Conservation (phyloP, 2,329 filamentous ascomycete genomes). For the Decorospora gaudefroyi region DNA sequence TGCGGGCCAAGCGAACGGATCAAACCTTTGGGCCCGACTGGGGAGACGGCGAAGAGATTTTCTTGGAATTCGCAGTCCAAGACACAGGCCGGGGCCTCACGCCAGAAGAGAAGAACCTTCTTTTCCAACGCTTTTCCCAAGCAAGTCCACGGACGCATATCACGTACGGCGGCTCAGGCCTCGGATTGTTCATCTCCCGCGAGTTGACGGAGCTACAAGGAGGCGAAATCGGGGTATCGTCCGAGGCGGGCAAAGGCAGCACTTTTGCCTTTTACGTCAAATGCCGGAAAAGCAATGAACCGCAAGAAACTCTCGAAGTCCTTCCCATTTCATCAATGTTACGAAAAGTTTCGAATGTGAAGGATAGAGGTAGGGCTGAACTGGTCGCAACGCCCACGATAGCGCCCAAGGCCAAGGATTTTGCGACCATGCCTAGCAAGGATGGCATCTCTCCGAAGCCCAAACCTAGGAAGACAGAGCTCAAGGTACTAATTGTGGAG, state of each 20-base stretch:
- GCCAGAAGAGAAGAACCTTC: conserved; percentile 69
- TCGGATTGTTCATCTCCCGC: conserved; percentile 78
- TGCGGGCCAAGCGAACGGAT: conserved; percentile 55
- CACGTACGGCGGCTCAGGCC: conserved; percentile 76
- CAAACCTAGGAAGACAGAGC: conserved; percentile 22
- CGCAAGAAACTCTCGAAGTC: conserved; percentile 38
- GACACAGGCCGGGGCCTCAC: conserved; percentile 78
- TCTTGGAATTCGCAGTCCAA: conserved; percentile 72
- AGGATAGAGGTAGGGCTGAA: conserved; percentile 25
- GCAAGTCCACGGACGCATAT: conserved; percentile 76
- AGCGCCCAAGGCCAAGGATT: conserved; percentile 44
- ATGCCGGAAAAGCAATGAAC: conserved; percentile 60
- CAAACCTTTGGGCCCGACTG: conserved; percentile 63
- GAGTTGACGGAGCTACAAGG: conserved; percentile 80
- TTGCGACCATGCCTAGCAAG: conserved; percentile 31
- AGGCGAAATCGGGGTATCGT: conserved; percentile 76
- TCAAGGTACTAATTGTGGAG: conserved; percentile 51
- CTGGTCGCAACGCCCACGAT: conserved; percentile 5
- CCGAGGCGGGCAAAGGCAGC: conserved; percentile 68
- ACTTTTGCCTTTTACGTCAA: conserved; percentile 79
- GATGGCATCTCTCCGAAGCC: conserved; percentile 6
- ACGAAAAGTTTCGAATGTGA: conserved; percentile 40
- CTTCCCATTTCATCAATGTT: conserved; percentile 30
- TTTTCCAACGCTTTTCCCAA: conserved; percentile 81
- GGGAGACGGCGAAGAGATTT: conserved; percentile 69